phyloP scores from a whole-genome alignment of 2,329 filamentous ascomycete species.

The Aspergillus hiratsukae region DNA sequence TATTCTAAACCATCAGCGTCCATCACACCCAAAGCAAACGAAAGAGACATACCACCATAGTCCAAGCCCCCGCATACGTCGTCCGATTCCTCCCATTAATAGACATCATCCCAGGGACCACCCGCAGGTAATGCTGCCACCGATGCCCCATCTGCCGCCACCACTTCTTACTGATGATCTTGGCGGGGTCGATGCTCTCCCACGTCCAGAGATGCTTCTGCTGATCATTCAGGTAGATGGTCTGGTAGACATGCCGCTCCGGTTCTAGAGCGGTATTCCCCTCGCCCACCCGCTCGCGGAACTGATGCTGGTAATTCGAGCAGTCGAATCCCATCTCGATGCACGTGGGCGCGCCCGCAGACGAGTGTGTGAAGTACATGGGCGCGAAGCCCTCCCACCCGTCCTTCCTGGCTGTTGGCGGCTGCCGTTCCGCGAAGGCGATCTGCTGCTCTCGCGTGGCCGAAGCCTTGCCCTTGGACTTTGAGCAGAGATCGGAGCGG shows the following conservation, averaged over 20 bases:
- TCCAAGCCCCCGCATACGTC: conserved; percentile 63
- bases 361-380: conserved; percentile 59
- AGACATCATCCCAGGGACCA: conserved; percentile 68
- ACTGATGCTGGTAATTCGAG: conserved; percentile 70
- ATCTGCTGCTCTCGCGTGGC: conserved; percentile 44
- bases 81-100: conserved; percentile 63
- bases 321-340: conserved; percentile 66
- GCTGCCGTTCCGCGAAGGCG: conserved; percentile 42
- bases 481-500: conserved; percentile 47
- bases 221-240: conserved; percentile 57
- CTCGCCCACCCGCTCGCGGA: conserved; percentile 43
- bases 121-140: conserved; percentile 57
- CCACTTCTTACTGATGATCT: conserved; percentile 57
- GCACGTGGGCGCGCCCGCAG: conserved; percentile 50
- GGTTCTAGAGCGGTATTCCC: conserved; percentile 35
- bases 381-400: conserved; percentile 48
- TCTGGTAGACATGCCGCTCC: conserved; percentile 65
- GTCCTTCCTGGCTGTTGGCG: conserved; percentile 26
- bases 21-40: background rate
- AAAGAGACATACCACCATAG: conserved; percentile 55
- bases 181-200: conserved; percentile 52
- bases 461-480: conserved; percentile 39
- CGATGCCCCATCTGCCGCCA: conserved; percentile 61
- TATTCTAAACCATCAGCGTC: conserved; percentile 27
- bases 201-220: conserved; percentile 55